Conservation (phyloP, 228 moss, liverwort and hornwort genomes). For the Sphagnum fallax region DNA sequence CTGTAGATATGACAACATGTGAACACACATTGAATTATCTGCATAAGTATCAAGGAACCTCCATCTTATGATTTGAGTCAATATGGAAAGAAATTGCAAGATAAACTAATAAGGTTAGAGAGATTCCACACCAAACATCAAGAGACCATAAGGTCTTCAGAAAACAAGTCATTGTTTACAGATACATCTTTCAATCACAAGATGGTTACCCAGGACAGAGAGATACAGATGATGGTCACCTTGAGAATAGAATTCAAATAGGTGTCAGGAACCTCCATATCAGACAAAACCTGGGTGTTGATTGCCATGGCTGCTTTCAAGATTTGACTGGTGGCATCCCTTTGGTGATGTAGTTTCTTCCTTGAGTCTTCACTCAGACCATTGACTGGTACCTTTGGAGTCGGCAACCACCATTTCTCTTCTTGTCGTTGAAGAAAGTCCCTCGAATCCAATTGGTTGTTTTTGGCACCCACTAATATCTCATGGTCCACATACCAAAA, state of each 20-base stretch:
- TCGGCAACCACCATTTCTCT: constrained; percentile 99
- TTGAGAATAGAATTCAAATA: constrained; percentile 86
- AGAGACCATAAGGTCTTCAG: no score
- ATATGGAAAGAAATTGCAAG: no score
- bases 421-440: constrained; percentile 90
- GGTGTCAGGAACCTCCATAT: constrained; percentile 81
- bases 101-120: no score
- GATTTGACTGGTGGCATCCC: constrained; percentile 81
- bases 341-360: constrained; percentile 64
- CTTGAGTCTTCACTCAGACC: constrained; percentile 85
- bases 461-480: constrained; percentile 61
- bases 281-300: constrained; percentile 74
- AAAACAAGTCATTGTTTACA: no score
- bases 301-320: constrained; percentile 99
- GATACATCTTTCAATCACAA: no score
- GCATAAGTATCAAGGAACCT: no score
- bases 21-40: no score
- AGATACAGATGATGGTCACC: constrained; percentile 18
- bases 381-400: constrained; percentile 75
- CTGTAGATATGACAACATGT: no score
- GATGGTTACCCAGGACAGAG: no score
- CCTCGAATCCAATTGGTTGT: constrained; percentile 38
- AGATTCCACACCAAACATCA: no score
- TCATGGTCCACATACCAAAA: constrained; percentile 97
- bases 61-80: no score